Conservation (phyloP, 805 yeast genomes). For the Saccharomyces paradoxus region DNA sequence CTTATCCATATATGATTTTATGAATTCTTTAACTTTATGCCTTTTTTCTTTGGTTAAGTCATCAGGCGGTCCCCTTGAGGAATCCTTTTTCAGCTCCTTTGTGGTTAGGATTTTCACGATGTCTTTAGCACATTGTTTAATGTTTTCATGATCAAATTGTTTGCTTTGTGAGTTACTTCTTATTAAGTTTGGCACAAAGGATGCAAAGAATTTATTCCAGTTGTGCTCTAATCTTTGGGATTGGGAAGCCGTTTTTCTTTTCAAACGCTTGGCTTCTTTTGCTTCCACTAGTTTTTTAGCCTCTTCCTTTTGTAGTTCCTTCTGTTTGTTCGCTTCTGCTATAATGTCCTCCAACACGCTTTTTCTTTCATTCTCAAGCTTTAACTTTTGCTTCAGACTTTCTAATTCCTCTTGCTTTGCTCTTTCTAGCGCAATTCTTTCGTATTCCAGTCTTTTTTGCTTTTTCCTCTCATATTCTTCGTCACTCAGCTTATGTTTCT, state of each 20-base stretch:
- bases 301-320: constrained; percentile 19
- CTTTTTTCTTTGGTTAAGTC: constrained; percentile 58
- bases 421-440: constrained; percentile 16
- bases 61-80: constrained; percentile 36
- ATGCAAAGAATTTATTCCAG: constrained; percentile 50
- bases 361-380: constrained; percentile 23
- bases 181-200: constrained; percentile 69
- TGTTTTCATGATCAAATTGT: constrained; percentile 54
- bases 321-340: constrained; percentile 31
- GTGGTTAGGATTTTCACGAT: constrained; percentile 57
- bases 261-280: constrained; percentile 18
- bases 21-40: constrained; percentile 60
- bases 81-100: constrained; percentile 48
- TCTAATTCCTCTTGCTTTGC: constrained; percentile 21
- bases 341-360: constrained; percentile 31
- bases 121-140: constrained; percentile 74
- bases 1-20: constrained; percentile 58
- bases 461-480: constrained; percentile 28
- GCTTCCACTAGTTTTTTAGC: constrained; percentile 13
- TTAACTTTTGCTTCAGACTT: constrained; percentile 17
- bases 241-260: constrained; percentile 11
- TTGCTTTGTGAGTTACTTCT: constrained; percentile 50
- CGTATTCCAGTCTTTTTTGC: constrained; percentile 22
- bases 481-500: constrained; percentile 19
- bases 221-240: constrained; percentile 19